These are phyloP conservation scores for Dysphania ambrosioides DNA, from an alignment of 148 eudicot genomes.

Conservation along the genomic window DNA sequence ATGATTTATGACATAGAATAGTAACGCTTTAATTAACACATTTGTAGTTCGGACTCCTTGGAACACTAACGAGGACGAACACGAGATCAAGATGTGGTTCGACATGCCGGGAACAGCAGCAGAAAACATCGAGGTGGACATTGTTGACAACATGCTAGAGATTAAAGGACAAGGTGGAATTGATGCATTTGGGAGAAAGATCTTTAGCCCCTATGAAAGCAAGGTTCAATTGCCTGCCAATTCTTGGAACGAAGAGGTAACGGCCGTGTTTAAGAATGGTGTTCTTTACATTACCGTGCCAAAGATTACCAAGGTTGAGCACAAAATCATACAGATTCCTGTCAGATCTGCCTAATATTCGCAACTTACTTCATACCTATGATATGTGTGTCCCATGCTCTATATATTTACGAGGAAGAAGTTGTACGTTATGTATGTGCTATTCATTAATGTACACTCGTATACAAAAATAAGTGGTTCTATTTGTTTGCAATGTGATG, in stretches of 20 bases:
- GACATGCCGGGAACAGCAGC: constrained; percentile 7
- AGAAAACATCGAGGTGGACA: not conserved
- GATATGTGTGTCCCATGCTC: not conserved
- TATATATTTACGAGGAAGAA: too few species aligned
- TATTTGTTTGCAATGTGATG: not conserved
- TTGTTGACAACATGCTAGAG: not conserved
- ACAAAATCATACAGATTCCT: not conserved
- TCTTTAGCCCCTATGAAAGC: constrained; percentile 2
- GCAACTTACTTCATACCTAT: not conserved
- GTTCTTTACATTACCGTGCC: constrained; percentile 9
- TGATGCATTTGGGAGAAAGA: constrained; percentile 2
- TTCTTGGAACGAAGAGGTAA: not conserved
- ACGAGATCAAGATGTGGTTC: constrained; percentile 1
- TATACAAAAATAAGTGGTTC: not conserved
- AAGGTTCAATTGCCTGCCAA: constrained; percentile 3
- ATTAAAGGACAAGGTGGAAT: constrained; percentile 5
- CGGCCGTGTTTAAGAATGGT: constrained; percentile 5
- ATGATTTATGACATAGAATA: too few species aligned
- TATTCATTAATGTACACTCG: not conserved
- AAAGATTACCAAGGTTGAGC: constrained; percentile 1
- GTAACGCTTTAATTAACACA: not conserved
- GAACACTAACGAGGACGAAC: constrained; percentile 1
- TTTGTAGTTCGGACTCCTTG: constrained; percentile 1
- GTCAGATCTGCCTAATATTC: not conserved
- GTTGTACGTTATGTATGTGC: not conserved